Percentiles rank a stretch among this genome's conserved stretches.
phyloP scores from a whole-genome alignment of 2,329 filamentous ascomycete genomes.

The Ophiostoma piceae region DNA sequence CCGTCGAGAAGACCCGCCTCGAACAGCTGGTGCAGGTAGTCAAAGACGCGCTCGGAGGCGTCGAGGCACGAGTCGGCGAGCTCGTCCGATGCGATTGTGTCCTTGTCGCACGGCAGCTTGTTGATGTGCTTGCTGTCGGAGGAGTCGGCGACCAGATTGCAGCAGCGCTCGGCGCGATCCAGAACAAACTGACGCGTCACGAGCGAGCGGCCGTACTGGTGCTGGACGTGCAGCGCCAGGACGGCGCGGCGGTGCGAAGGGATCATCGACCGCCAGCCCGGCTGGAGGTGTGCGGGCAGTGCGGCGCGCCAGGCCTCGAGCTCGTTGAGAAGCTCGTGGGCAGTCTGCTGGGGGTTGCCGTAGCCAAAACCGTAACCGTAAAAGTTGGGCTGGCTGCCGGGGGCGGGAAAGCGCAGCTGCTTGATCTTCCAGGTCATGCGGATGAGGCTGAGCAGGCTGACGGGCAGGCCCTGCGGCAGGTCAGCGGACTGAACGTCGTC shows the following conservation, averaged over 20 bases:
- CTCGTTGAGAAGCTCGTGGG: slow-evolving; percentile 31
- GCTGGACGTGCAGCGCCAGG: slow-evolving; percentile 37
- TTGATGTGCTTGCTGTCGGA: not conserved
- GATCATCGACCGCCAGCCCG: slow-evolving; percentile 36
- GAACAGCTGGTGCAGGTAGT: slow-evolving; percentile 36
- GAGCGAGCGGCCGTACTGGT: slow-evolving; percentile 39
- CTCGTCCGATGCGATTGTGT: slow-evolving; percentile 4
- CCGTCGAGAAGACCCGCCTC: slow-evolving; percentile 36
- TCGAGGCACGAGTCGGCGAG: slow-evolving; percentile 33
- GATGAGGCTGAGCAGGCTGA: slow-evolving; percentile 20
- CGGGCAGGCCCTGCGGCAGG: slow-evolving; percentile 22
- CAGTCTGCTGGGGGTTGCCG: slow-evolving; percentile 14
- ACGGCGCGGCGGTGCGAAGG: slow-evolving; percentile 39
- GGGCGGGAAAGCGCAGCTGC: slow-evolving; percentile 24
- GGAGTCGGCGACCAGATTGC: slow-evolving; percentile 4
- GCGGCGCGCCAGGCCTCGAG: slow-evolving; percentile 35
- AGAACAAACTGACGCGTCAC: slow-evolving; percentile 25
- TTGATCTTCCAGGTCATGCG: slow-evolving; percentile 26
- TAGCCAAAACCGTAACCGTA: slow-evolving; percentile 1
- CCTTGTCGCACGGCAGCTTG: not conserved
- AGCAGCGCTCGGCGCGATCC: slow-evolving; percentile 21
- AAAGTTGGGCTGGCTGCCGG: slow-evolving; percentile 13
- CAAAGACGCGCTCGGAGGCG: slow-evolving; percentile 35
- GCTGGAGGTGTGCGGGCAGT: slow-evolving; percentile 36
- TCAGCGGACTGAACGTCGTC: slow-evolving; percentile 27